Evolutionary conservation across 441 rosid genomes (phyloP).

Genomic region (Pelargonium citronellum): DNA sequence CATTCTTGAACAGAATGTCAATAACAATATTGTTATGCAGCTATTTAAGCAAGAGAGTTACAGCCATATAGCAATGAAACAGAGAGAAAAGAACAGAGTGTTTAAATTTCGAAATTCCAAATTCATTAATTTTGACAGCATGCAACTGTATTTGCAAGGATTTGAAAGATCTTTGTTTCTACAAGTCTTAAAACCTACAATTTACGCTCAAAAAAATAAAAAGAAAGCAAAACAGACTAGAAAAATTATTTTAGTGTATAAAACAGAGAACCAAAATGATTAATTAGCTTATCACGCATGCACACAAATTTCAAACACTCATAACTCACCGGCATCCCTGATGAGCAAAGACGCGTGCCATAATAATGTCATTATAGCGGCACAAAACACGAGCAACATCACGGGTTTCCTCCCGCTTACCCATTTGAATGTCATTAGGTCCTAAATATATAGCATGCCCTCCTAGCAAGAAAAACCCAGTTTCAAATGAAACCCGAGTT

Average conservation of each 20-base stretch:
- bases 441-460: conserved; percentile 93
- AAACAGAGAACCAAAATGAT: background rate
- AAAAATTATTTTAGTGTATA: background rate
- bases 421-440: conserved; percentile 95
- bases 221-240: background rate
- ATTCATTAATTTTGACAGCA: conserved; percentile 3
- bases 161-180: background rate
- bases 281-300: background rate
- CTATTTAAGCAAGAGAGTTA: background rate
- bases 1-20: conserved; percentile 1
- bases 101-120: background rate
- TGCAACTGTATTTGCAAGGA: background rate
- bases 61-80: background rate
- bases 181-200: background rate
- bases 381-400: conserved; percentile 93
- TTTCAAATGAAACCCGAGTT: conserved; percentile 90
- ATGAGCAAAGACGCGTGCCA: conserved; percentile 98
- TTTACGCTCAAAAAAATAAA: background rate
- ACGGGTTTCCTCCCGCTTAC: conserved; percentile 88
- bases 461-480: conserved; percentile 89
- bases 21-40: background rate
- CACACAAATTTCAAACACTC: conserved; percentile 12
- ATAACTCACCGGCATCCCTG: conserved; percentile 86
- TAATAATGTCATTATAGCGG: conserved; percentile 82
- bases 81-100: background rate